Base-by-base conservation (phyloP, 306 rosid genomes). In the Pyrus bretschneideri region DNA sequence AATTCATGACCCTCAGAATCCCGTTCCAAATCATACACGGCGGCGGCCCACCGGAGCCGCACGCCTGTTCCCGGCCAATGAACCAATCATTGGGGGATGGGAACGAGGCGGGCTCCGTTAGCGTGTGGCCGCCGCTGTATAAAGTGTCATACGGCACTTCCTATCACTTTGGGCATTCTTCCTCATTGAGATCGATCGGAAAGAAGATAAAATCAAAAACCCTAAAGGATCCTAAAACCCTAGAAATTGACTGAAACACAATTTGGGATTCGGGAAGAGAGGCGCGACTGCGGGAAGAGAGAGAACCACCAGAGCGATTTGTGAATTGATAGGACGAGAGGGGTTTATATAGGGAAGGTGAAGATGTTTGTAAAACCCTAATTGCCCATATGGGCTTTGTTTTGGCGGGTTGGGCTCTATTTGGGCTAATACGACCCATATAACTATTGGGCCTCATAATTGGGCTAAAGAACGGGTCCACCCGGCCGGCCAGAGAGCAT, bases 91-190 rank as follows among this genome's bases (percentile, higher is more conserved):
- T 49, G 81, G 87, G 3, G 87, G 90, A 82, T 85, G 90, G 80
- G 74, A 81, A 25, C 30, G 2, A 25, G 58, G 8, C 18, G 65
- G 58, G 19, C 54, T 49, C 29, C 77, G 54, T 54, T 17, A 9
- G 54, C 14, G 67, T 42, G 71, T 15, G 17, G 68, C 61, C 85
- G 82, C 87, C 82, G 90, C 85, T 68, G 81, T 83, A 87, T 90
- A 25, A 54, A 78, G 93, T 93, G 96, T 91, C 98, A 89, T 89
- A 93, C 96, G 96, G 93, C 97, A 91, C 97, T 91, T 93, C 98
- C 97, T 91, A 91, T 89, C 97, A 78, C 76, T 81, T 81, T 69
- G 97, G 96, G 93, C 79, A 78, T 71, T 72, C 83, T 72, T 93
- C 96, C 77, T 93, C 98, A 91, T 21, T 4, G 96, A 91, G 85